Conservation (phyloP, 2,329 filamentous ascomycete genomes). For the Gaeumannomyces tritici region DNA sequence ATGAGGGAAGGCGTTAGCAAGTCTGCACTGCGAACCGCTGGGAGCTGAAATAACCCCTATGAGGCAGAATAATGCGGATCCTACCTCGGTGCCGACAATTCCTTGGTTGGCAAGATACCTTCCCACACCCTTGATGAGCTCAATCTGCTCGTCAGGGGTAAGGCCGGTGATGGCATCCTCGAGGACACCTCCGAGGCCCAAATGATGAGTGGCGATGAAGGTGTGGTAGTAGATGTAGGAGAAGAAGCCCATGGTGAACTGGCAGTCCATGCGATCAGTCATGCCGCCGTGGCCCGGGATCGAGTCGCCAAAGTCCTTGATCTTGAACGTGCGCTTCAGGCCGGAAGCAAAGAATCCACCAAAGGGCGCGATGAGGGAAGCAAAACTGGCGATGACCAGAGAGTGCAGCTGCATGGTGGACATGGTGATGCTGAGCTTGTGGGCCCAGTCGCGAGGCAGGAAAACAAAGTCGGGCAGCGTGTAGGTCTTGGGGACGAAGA, state of each 20-base stretch:
- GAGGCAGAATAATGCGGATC: conserved; percentile 9
- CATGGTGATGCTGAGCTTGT: conserved; percentile 58
- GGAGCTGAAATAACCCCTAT: not conserved
- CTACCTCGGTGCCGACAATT: conserved; percentile 28
- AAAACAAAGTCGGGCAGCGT: conserved; percentile 64
- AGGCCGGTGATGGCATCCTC: conserved; percentile 89
- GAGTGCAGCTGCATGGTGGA: conserved; percentile 92
- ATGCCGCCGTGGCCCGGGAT: conserved; percentile 97
- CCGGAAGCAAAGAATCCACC: conserved; percentile 98
- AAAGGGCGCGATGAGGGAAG: conserved; percentile 92
- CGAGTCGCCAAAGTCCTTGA: conserved; percentile 98
- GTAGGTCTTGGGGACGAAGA: conserved; percentile 73
- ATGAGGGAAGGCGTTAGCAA: not conserved
- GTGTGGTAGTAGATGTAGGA: conserved; percentile 98
- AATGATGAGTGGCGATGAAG: conserved; percentile 85
- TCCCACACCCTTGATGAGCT: conserved; percentile 58
- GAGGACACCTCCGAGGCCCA: conserved; percentile 76
- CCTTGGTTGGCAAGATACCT: conserved; percentile 58
- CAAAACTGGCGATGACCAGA: conserved; percentile 82
- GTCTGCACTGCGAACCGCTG: not conserved
- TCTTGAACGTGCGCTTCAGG: conserved; percentile 97
- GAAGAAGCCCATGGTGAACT: conserved; percentile 99
- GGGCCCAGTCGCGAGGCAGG: conserved; percentile 35
- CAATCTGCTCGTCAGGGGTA: conserved; percentile 78
- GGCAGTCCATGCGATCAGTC: conserved; percentile 98